Evolutionary conservation across 371 early-diverging fungal species (phyloP).

Genomic region (Mucor plumbeus): DNA sequence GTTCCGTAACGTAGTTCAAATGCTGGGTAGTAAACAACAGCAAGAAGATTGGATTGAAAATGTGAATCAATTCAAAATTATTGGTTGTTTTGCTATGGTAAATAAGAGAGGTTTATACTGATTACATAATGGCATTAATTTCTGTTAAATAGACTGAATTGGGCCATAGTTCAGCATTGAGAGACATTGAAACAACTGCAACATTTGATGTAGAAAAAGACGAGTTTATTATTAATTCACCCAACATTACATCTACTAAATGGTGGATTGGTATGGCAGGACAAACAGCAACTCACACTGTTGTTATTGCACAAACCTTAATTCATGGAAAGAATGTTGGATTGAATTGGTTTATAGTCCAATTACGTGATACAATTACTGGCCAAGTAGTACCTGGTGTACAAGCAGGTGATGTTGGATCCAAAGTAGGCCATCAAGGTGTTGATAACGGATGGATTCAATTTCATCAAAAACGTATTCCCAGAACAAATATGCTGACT

Average conservation of each 20-base stretch:
- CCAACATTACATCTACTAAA: conserved; percentile 84
- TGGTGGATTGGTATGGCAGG: conserved; percentile 96
- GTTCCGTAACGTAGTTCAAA: conserved; percentile 59
- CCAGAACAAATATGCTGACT: conserved; percentile 79
- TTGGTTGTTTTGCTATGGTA: conserved; percentile 80
- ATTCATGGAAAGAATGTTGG: conserved; percentile 75
- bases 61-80: conserved; percentile 54
- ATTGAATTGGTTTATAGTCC: conserved; percentile 87
- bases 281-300: conserved; percentile 80
- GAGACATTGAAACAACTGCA: conserved; percentile 90
- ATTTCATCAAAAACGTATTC: conserved; percentile 81
- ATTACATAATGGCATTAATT: background rate
- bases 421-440: conserved; percentile 80
- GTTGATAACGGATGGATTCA: conserved; percentile 93
- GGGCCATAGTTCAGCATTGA: conserved; percentile 84
- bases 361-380: conserved; percentile 75
- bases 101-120: background rate
- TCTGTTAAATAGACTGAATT: conserved; percentile 56
- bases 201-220: conserved; percentile 78
- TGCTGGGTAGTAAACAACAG: conserved; percentile 68
- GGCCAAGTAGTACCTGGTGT: conserved; percentile 79
- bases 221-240: conserved; percentile 87
- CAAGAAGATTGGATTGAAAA: conserved; percentile 58
- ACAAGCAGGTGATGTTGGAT: conserved; percentile 87
- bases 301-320: conserved; percentile 65